Conservation (phyloP, 768 basidiomycete species). For the Coprinellus aureogranulatus region DNA sequence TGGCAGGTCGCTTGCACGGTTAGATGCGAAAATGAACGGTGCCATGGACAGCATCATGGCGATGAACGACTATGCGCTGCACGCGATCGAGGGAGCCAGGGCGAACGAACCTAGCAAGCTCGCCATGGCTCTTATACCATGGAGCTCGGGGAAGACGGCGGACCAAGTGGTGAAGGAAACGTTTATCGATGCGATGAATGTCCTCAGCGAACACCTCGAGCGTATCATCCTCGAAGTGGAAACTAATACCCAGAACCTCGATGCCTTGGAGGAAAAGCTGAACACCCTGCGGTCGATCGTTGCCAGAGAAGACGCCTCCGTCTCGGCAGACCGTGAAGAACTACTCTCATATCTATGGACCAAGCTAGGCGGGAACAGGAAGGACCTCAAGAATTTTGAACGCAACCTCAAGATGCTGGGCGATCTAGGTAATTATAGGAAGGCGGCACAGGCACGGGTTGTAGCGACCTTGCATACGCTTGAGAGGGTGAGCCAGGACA, state of each 20-base stretch:
- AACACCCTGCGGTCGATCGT: conserved; percentile 55
- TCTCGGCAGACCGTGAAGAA: conserved; percentile 45
- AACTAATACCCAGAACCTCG: conserved; percentile 51
- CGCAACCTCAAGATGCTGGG: conserved; percentile 52
- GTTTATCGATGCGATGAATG: conserved; percentile 63
- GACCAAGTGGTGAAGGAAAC: conserved; percentile 48
- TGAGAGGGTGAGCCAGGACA: conserved; percentile 63
- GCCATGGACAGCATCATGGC: conserved; percentile 77
- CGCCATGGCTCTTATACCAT: conserved; percentile 26
- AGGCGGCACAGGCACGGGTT: conserved; percentile 65
- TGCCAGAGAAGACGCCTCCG: conserved; percentile 51
- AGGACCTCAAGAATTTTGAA: conserved; percentile 47
- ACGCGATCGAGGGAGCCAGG: conserved; percentile 47
- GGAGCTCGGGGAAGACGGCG: conserved; percentile 37
- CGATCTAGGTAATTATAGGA: conserved; percentile 55
- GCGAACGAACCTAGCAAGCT: conserved; percentile 30
- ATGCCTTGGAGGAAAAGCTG: conserved; percentile 62
- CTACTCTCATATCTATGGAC: conserved; percentile 72
- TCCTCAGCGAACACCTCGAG: conserved; percentile 49
- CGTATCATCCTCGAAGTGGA: conserved; percentile 70
- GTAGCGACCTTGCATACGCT: conserved; percentile 60
- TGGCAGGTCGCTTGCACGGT: conserved; percentile 56
- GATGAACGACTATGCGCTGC: conserved; percentile 68
- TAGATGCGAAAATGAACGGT: conserved; percentile 67
- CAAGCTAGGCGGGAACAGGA: conserved; percentile 58